These are phyloP conservation scores for Lentinus polychrous DNA, from an alignment of 1,284 basidiomycete species.

Conservation along the genomic window DNA sequence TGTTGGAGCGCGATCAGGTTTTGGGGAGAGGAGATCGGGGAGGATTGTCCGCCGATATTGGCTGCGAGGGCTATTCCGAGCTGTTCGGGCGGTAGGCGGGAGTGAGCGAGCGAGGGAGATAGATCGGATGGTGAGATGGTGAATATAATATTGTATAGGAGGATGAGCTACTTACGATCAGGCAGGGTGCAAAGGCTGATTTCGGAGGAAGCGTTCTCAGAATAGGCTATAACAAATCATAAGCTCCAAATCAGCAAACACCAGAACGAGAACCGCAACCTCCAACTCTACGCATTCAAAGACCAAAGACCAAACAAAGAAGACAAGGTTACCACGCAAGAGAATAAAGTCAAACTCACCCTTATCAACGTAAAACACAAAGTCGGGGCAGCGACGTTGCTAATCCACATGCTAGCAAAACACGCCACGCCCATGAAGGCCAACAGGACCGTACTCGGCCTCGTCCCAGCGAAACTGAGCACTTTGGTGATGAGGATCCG, in stretches of 20 bases:
- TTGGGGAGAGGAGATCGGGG: conserved; percentile 93
- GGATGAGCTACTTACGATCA: conserved; percentile 84
- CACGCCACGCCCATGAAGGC: conserved; percentile 97
- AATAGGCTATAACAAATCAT: conserved; percentile 62
- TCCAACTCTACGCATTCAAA: too few species aligned
- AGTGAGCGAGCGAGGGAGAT: too few species aligned
- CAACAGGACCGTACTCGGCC: conserved; percentile 81
- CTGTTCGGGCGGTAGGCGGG: too few species aligned
- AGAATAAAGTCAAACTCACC: too few species aligned
- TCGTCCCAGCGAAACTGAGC: conserved; percentile 84
- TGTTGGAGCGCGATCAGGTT: conserved; percentile 89
- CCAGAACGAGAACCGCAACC: too few species aligned
- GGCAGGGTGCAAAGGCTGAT: conserved; percentile 82
- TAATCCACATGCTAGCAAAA: conserved; percentile 99
- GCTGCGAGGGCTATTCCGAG: conserved; percentile 95
- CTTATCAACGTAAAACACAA: conserved; percentile 96
- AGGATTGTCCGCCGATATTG: conserved; percentile 97
- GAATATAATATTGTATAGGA: too few species aligned
- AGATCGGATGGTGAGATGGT: too few species aligned
- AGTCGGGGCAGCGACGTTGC: conserved; percentile 96
- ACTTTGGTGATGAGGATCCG: conserved; percentile 91
- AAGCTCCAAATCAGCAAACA: neutral
- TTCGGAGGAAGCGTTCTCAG: conserved; percentile 86
- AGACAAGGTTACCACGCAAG: too few species aligned
- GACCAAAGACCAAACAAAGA: too few species aligned